Evolutionary conservation across 306 rosid genomes (phyloP), one percentile per base, ranked within the genome.

Genomic region (Trifolium pratense): DNA sequence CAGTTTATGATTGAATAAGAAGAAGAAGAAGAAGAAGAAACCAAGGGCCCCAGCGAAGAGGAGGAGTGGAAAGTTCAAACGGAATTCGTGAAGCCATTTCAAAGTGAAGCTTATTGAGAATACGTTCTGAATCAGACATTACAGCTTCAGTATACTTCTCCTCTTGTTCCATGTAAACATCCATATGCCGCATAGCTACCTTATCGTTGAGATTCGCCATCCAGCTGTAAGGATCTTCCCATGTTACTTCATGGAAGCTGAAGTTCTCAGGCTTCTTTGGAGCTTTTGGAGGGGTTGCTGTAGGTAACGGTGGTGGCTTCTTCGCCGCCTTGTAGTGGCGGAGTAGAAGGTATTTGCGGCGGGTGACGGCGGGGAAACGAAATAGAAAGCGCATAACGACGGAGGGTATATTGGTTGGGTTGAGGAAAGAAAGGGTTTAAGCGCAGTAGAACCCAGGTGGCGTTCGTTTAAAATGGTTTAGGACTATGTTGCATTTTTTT

Each of bases 221-320:
- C 97, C 96, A 94, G 76, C 90, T 88, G 81, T 94, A 94, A 5
- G 89, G 80, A 65, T 94, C 99, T 71, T 89, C 96, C 99, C 96
- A 91, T 40, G 90, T 83, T 29, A 78, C 45, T 2, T 79, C 93
- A 29, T 91, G 91, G 84, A 89, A 77, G 46, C 83, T 81, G 76
- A 89, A 90, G 76, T 86, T 86, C 75, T 94, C 86, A 2, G 97
- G 81, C 81, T 91, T 94, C 84, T 86, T 77, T 7, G 97, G 99
- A 5, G 97, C 90, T 25, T 81, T 88, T 5, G 99, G 97, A 13
- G 93, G 96, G 53, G 64, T 86, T 42, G 94, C 77, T 0, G 91
- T 86, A 0, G 87, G 20, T 7, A 85, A 71, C 0, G 87, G 20
- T 13, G 89, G 75, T 2, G 49, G 49, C 16, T 92, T 48, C 14